These are phyloP conservation scores for Cocos nucifera DNA, from an alignment of 176 grass and related monocot species.

Conservation along the genomic window DNA sequence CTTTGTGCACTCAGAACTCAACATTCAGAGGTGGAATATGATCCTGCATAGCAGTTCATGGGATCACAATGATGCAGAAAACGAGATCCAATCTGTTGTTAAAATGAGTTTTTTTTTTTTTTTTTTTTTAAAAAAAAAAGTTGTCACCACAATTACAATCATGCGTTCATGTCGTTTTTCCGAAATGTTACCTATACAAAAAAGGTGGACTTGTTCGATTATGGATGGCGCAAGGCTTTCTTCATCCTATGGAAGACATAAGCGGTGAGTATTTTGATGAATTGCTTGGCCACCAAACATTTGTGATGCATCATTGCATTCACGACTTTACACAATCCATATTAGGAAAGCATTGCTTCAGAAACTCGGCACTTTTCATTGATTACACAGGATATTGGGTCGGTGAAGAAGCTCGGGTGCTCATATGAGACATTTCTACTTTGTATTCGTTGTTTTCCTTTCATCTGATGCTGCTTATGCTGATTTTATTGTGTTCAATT, in stretches of 20 bases:
- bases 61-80: background rate
- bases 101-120: slow-evolving; percentile 17
- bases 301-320: slow-evolving; percentile 25
- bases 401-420: too few relatives aligned
- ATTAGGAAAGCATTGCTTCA: background rate
- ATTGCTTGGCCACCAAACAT: background rate
- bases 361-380: too few relatives aligned
- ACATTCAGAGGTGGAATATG: background rate
- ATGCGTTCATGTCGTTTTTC: slow-evolving; percentile 27
- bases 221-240: slow-evolving; percentile 29
- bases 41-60: background rate
- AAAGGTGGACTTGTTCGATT: slow-evolving; percentile 6
- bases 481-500: too few relatives aligned
- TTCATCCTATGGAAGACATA: slow-evolving; percentile 2
- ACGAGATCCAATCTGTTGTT: slow-evolving; percentile 9
- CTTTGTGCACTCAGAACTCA: background rate
- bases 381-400: too few relatives aligned
- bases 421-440: too few relatives aligned
- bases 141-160: slow-evolving; percentile 14
- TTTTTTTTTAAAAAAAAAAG: background rate
- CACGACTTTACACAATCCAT: slow-evolving; percentile 23
- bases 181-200: slow-evolving; percentile 3
- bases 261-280: slow-evolving; percentile 18
- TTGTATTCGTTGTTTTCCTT: too few relatives aligned
- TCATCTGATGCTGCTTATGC: too few relatives aligned